Evolutionary conservation across 2,329 filamentous ascomycete genomes (phyloP), one percentile per base, ranked within the genome.

Genomic region (Huntiella moniliformis): DNA sequence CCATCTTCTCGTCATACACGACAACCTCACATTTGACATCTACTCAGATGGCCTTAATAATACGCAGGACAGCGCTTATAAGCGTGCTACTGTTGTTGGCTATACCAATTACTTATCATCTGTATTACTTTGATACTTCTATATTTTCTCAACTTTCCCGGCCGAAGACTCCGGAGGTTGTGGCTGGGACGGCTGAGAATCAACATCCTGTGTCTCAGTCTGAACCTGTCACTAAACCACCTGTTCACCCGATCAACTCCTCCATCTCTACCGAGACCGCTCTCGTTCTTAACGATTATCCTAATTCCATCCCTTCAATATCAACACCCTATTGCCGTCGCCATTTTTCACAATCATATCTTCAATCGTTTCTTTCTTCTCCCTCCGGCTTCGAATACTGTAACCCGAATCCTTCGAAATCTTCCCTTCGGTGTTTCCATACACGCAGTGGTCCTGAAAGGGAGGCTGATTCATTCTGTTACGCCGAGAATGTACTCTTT

Each of bases 391-490:
- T 47, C 18, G 34, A 42, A 35, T 47, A 47, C 10, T 47, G 45
- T 18, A 28, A 15, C 15, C 12, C 18, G 5, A 15, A 12, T 36
- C 12, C 42, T 22, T 11, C 42, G 4, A n/a, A 18, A 3, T 42
- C 22, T 3, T 50, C 44, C 2, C 18, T 50, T 13, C 28, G 35
- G 3, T 58, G 57, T 48, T 55, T 59, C 51, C 55, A 59, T 48
- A 54, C 45, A 34, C 16, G 43, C 2, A 53, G 48, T 22, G 32
- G 47, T 4, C 42, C 46, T 11, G 48, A 52, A 38, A 34, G 50
- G 3, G 48, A 46, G 11, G 28, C 40, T 11, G 56, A 59, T 45
- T 54, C 55, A 5, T 52, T 59, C 22, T 59, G 56, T 42, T 18
- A 57, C 7, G 53, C 39, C 1, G 44, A 46, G 5, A 51, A 51